Conservation (phyloP, 2,329 filamentous ascomycete species). For the Aspergillus brasiliensis region DNA sequence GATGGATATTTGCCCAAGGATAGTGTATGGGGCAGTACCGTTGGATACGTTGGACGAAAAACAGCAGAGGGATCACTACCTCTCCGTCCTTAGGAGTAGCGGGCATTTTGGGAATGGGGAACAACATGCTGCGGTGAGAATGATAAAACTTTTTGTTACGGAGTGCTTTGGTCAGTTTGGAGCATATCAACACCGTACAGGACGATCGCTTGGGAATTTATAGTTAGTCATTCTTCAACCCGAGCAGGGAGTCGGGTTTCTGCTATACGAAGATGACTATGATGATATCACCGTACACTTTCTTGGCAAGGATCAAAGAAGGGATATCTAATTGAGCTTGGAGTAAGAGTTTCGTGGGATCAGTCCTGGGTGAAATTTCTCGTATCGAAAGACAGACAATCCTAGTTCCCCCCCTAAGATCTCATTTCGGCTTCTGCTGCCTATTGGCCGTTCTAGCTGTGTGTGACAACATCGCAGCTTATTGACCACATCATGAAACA, state of each 20-base stretch:
- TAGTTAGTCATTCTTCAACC: neutral
- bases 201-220: neutral
- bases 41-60: constrained; percentile 1
- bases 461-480: too few species aligned
- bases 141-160: neutral
- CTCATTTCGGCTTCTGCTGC: too few species aligned
- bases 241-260: neutral
- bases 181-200: neutral
- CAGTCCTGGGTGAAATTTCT: neutral
- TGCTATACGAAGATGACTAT: neutral
- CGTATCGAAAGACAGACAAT: neutral
- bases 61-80: neutral
- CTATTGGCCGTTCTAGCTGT: too few species aligned
- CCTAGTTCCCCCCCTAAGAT: neutral
- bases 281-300: neutral
- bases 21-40: neutral
- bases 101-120: neutral
- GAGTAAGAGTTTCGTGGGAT: neutral
- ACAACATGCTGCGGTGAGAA: neutral
- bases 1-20: too few species aligned
- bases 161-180: too few species aligned
- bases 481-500: too few species aligned
- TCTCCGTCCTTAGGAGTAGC: neutral
- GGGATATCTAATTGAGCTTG: neutral
- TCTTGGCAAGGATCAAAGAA: neutral